Evolutionary conservation across 345 rosid species (phyloP).

Genomic region (Eutrema japonicum): DNA sequence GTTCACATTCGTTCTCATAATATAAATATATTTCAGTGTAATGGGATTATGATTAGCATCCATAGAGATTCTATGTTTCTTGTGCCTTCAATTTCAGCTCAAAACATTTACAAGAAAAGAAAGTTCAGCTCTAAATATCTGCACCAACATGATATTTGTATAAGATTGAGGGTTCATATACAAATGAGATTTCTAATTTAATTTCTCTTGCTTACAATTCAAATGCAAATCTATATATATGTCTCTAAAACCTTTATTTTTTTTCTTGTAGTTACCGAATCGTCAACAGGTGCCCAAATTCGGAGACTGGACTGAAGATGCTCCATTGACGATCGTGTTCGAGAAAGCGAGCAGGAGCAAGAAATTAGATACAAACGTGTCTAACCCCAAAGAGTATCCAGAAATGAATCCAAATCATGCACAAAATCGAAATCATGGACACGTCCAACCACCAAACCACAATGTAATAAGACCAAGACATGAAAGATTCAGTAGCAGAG

Average conservation of each 20-base stretch:
- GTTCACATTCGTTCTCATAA: neutral
- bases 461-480: constrained; percentile 28
- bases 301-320: constrained; percentile 43
- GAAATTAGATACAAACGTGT: constrained; percentile 2
- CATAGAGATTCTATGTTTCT: neutral
- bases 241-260: neutral
- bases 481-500: constrained; percentile 44
- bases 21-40: neutral
- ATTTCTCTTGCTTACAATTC: neutral
- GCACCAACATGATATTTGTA: neutral
- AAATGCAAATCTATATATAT: neutral
- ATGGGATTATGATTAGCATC: neutral
- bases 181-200: neutral
- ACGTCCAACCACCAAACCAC: constrained; percentile 33
- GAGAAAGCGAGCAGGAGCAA: constrained; percentile 34
- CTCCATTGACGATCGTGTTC: constrained; percentile 35
- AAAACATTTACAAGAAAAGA: neutral
- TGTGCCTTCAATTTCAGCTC: neutral
- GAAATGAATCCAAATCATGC: constrained; percentile 23
- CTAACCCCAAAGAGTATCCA: constrained; percentile 35
- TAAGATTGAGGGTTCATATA: too few relatives aligned
- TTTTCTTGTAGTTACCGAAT: constrained; percentile 25
- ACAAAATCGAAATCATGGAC: constrained; percentile 24
- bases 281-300: constrained; percentile 39
- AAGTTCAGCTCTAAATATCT: neutral